Evolutionary conservation across 345 rosid species (phyloP), one percentile per base, ranked within the genome.

Genomic region (Gossypium anomalum): DNA sequence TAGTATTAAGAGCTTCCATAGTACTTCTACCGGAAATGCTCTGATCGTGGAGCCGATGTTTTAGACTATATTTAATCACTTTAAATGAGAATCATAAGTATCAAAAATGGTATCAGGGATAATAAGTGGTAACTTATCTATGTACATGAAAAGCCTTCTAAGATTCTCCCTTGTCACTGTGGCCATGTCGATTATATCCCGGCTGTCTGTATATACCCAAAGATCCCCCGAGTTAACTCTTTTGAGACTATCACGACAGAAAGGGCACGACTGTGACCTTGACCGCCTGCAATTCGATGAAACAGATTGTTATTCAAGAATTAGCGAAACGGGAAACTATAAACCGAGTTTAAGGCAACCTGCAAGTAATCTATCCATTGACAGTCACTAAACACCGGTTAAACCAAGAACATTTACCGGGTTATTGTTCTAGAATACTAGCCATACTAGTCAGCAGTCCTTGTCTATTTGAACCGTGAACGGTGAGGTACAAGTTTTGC

Each of bases 211-310:
- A 49, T 70, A 85, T 23, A 88, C 78, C 94, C 94, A 90, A 25
- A 90, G 90, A 60, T 90, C 94, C 16, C 88, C 83, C 0, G 94
- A 88, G 77, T 88, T 80, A 34, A 88, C 92, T 83, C 94, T 84
- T 81, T 85, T 88, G 13, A 90, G 85, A 80, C 83, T 82, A 76
- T 87, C 88, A 0, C 92, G 87, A 45, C 94, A 90, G 70, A 90
- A 90, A 25, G 94, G 94, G 75, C 94, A 90, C 0, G 94, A 90
- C 76, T 82, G 85, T 0, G 94, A 88, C 52, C 87, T 78, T 43
- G 76, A 12, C 17, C 94, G 78, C 94, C 92, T 90, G 85, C 72
- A 60, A 47, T 72, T 51, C 38, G 34, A 58, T 29, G 77, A 25
- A 72, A 59, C n/a, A 47, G 52, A 43, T 5, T n/a, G 15, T 62